Conservation (phyloP, 805 yeast species). For the Saturnispora diversa region DNA sequence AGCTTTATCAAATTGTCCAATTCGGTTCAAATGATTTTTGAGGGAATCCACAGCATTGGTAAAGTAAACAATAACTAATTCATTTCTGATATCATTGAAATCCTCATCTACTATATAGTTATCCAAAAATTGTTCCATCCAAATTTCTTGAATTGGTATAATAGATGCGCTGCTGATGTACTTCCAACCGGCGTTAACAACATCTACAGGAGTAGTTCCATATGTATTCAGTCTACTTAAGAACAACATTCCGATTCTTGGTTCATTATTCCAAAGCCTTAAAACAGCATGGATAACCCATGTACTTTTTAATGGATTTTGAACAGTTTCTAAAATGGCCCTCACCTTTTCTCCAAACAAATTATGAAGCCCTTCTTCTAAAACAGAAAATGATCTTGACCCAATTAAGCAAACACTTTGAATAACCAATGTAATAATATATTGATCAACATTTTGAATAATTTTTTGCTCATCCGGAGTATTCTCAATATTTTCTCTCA, state of each 20-base stretch:
- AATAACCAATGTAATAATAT: constrained; percentile 53
- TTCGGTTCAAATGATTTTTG: not conserved
- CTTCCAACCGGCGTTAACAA: constrained; percentile 34
- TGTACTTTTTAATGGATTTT: constrained; percentile 29
- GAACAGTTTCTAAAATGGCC: constrained; percentile 20
- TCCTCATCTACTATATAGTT: constrained; percentile 19
- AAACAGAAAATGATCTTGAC: constrained; percentile 77
- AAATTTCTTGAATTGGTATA: constrained; percentile 35
- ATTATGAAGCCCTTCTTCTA: constrained; percentile 41
- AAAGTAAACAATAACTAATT: constrained; percentile 11
- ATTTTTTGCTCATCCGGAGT: constrained; percentile 11
- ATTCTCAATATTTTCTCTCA: constrained; percentile 19
- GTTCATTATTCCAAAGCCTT: constrained; percentile 57
- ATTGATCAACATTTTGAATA: constrained; percentile 27
- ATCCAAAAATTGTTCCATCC: constrained; percentile 36
- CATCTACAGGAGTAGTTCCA: constrained; percentile 34
- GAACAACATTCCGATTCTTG: constrained; percentile 56
- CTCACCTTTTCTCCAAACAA: constrained; percentile 24
- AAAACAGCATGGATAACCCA: constrained; percentile 51
- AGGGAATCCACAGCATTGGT: constrained; percentile 4
- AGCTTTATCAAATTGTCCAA: constrained; percentile 7
- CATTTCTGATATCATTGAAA: constrained; percentile 13
- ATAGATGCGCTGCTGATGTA: constrained; percentile 27
- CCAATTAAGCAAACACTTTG: constrained; percentile 78
- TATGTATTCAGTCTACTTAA: constrained; percentile 43